Conservation (phyloP, 192 early-diverging fungal genomes). For the Gorgonomyces haynaldii region DNA sequence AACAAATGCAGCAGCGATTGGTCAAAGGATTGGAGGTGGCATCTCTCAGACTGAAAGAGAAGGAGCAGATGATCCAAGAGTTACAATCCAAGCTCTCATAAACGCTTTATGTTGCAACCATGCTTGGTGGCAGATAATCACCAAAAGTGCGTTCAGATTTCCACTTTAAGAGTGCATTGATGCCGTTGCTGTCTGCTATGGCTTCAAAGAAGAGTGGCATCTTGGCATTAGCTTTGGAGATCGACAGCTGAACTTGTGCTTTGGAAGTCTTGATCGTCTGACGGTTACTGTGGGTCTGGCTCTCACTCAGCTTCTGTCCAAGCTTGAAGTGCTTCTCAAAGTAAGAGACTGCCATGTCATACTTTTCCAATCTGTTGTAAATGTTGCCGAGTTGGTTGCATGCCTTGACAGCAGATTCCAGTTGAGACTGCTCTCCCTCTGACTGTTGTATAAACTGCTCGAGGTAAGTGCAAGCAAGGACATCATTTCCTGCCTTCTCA, state of each 20-base stretch:
- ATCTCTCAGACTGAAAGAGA: too few relatives aligned
- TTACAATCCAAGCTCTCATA: too few relatives aligned
- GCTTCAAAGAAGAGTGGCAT: slow-evolving; percentile 27
- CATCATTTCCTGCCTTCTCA: slow-evolving; percentile 26
- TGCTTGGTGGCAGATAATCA: slow-evolving; percentile 6
- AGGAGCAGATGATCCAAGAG: too few relatives aligned
- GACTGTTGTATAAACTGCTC: slow-evolving; percentile 22
- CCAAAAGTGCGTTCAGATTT: slow-evolving; percentile 7
- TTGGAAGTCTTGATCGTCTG: too few relatives aligned
- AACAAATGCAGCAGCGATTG: too few relatives aligned
- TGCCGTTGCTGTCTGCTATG: slow-evolving; percentile 2
- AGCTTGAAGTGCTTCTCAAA: slow-evolving; percentile 34
- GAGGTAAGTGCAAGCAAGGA: slow-evolving; percentile 19
- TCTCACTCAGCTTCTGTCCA: neutral
- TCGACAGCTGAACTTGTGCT: slow-evolving; percentile 23
- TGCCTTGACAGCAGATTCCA: slow-evolving; percentile 23
- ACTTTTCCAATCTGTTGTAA: slow-evolving; percentile 29
- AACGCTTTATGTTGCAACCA: too few relatives aligned
- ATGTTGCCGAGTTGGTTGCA: slow-evolving; percentile 37
- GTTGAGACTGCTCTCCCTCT: slow-evolving; percentile 20
- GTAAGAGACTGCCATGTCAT: slow-evolving; percentile 21
- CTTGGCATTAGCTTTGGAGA: slow-evolving; percentile 29
- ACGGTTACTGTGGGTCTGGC: neutral
- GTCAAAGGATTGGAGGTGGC: too few relatives aligned
- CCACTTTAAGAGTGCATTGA: neutral